Percentiles rank a stretch among this genome's conserved stretches.
Evolutionary conservation across 2,329 filamentous ascomycete species (phyloP).

Genomic region (Neofusicoccum kwambonambiense): DNA sequence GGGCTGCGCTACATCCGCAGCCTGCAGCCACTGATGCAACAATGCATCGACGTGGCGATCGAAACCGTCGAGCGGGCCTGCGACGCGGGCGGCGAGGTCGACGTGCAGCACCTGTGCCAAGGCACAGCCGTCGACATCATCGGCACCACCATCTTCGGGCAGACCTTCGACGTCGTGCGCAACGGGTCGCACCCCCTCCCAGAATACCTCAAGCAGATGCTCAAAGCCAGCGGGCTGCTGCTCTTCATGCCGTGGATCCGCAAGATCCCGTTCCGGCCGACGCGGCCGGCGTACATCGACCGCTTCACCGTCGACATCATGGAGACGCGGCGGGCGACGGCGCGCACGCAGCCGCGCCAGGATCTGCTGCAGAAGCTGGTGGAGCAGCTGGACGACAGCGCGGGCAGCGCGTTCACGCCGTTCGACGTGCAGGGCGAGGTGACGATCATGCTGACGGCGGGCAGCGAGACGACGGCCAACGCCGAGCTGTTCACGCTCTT

Average conservation of each 20-base stretch:
- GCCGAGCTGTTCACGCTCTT: not conserved
- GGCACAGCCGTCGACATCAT: not conserved
- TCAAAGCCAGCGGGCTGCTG: not conserved
- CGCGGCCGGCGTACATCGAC: not conserved
- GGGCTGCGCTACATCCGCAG: not conserved
- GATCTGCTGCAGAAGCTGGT: conserved; percentile 10
- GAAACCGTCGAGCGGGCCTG: not conserved
- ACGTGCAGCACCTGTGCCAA: not conserved
- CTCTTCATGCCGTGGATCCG: not conserved
- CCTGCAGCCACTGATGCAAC: not conserved
- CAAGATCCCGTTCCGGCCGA: not conserved
- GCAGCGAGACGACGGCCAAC: conserved; percentile 2
- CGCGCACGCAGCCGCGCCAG: not conserved
- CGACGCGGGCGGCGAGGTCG: not conserved
- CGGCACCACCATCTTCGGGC: conserved; percentile 9
- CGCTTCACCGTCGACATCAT: not conserved
- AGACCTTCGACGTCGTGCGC: not conserved
- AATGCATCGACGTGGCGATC: not conserved
- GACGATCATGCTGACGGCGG: not conserved
- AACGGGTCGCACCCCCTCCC: not conserved
- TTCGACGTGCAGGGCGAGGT: conserved; percentile 1
- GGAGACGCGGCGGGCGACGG: not conserved
- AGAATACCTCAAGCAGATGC: not conserved
- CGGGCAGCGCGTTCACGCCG: not conserved
- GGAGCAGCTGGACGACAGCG: not conserved